Evolutionary conservation across 495 filamentous ascomycete species (phyloP).

Genomic region (Hypoxylon fuscum): DNA sequence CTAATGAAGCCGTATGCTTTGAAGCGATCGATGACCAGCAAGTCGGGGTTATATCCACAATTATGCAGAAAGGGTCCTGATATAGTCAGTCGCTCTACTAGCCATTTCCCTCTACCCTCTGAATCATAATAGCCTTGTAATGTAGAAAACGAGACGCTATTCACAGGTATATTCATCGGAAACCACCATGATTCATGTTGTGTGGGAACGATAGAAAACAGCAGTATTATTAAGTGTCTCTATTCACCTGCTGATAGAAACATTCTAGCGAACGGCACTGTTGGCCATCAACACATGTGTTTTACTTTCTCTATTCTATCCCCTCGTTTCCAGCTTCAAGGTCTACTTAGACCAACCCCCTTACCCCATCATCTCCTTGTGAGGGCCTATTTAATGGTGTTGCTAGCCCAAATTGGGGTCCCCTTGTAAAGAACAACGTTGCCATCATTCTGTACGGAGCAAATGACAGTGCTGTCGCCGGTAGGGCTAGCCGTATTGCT

Average conservation of each 20-base stretch:
- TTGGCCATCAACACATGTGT: background rate
- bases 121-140: too few species aligned
- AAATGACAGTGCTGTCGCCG: slow-evolving; percentile 29
- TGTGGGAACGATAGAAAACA: too few species aligned
- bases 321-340: background rate
- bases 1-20: slow-evolving; percentile 38
- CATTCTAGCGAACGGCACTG: background rate
- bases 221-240: too few species aligned
- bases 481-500: slow-evolving; percentile 25
- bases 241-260: background rate
- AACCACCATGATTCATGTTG: too few species aligned
- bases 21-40: slow-evolving; percentile 22
- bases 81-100: slow-evolving; percentile 20
- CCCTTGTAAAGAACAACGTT: slow-evolving; percentile 43
- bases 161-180: too few species aligned
- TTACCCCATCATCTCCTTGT: background rate
- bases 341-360: background rate
- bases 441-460: slow-evolving; percentile 40
- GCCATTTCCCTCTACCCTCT: background rate
- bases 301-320: background rate
- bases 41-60: slow-evolving; percentile 11
- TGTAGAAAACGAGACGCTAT: too few species aligned
- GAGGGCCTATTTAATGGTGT: slow-evolving; percentile 2
- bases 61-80: slow-evolving; percentile 11
- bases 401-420: slow-evolving; percentile 33